Conservation (phyloP, 1,139 yeast species). For the Kodamaea plutei region DNA sequence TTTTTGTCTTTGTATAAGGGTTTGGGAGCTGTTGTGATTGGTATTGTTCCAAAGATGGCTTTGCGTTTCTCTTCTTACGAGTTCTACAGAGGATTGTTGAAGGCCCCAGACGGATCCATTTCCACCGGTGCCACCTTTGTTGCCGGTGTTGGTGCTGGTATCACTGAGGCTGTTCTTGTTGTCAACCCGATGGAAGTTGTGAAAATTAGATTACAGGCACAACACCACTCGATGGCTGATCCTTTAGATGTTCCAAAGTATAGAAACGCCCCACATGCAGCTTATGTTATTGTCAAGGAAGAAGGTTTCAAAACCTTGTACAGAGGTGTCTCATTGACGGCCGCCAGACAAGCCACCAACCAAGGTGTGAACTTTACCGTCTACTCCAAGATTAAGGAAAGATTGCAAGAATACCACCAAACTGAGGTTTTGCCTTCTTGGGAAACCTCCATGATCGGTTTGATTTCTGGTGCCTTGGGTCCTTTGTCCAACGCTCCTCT, state of each 20-base stretch:
- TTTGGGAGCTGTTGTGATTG: conserved; percentile 93
- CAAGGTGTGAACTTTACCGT: conserved; percentile 98
- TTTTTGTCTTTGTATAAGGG: conserved; percentile 90
- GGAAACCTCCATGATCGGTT: conserved; percentile 91
- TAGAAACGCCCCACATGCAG: conserved; percentile 90
- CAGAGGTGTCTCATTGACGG: conserved; percentile 93
- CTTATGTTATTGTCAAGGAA: conserved; percentile 77
- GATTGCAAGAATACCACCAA: conserved; percentile 63
- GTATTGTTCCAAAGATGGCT: conserved; percentile 98
- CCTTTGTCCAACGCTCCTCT: conserved; percentile 97
- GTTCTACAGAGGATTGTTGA: conserved; percentile 69
- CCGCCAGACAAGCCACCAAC: conserved; percentile 96
- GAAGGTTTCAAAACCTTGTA: conserved; percentile 88
- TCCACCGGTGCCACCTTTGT: conserved; percentile 71
- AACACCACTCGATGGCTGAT: conserved; percentile 83
- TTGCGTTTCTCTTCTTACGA: conserved; percentile 93
- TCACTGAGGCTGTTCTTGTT: conserved; percentile 90
- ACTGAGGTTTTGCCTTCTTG: conserved; percentile 75
- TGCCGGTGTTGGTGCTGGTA: conserved; percentile 97
- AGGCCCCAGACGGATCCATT: conserved; percentile 63
- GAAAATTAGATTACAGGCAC: conserved; percentile 94
- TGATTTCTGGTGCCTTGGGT: conserved; percentile 93
- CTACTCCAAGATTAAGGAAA: conserved; percentile 78
- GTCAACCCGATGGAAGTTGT: conserved; percentile 98
- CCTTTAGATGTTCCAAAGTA: conserved; percentile 81